A percentile compares a stretch with the other conserved stretches of the same genome.
These are phyloP conservation scores for Beverwykella pulmonaria DNA, from an alignment of 495 filamentous ascomycete genomes.

Conservation along the genomic window DNA sequence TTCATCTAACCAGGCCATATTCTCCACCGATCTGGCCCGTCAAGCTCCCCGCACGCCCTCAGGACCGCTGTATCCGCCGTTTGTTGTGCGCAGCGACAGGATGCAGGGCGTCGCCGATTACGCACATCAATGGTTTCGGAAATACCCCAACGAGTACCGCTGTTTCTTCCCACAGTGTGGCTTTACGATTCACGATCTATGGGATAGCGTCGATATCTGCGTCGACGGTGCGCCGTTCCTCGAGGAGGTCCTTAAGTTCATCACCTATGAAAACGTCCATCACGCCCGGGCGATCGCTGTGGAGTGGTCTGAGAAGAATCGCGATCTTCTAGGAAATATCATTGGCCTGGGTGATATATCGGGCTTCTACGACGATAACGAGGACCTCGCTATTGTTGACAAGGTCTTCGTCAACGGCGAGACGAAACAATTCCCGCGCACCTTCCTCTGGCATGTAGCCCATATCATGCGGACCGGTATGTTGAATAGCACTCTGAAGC, in stretches of 20 bases:
- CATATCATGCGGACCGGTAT: slow-evolving; percentile 14
- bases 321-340: slow-evolving; percentile 4
- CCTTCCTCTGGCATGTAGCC: slow-evolving; percentile 25
- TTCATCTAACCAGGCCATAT: slow-evolving; percentile 24
- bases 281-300: not conserved
- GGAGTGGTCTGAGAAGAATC: slow-evolving; percentile 16
- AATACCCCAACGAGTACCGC: slow-evolving; percentile 43
- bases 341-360: not conserved
- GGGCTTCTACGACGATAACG: slow-evolving; percentile 1
- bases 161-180: slow-evolving; percentile 37
- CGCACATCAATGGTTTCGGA: slow-evolving; percentile 33
- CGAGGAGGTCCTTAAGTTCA: slow-evolving; percentile 28
- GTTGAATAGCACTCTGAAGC: not conserved
- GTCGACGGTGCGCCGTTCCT: slow-evolving; percentile 52
- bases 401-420: slow-evolving; percentile 25
- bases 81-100: slow-evolving; percentile 37
- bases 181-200: slow-evolving; percentile 54
- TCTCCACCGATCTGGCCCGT: slow-evolving; percentile 43
- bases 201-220: slow-evolving; percentile 56
- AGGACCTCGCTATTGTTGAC: slow-evolving; percentile 16
- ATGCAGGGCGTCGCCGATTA: slow-evolving; percentile 41
- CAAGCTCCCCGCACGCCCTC: slow-evolving; percentile 30
- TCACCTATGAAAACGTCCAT: slow-evolving; percentile 18
- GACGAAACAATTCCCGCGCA: not conserved
- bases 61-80: slow-evolving; percentile 38